Conservation (phyloP, 2,329 filamentous ascomycete species). For the Tolypocladium amazonense region DNA sequence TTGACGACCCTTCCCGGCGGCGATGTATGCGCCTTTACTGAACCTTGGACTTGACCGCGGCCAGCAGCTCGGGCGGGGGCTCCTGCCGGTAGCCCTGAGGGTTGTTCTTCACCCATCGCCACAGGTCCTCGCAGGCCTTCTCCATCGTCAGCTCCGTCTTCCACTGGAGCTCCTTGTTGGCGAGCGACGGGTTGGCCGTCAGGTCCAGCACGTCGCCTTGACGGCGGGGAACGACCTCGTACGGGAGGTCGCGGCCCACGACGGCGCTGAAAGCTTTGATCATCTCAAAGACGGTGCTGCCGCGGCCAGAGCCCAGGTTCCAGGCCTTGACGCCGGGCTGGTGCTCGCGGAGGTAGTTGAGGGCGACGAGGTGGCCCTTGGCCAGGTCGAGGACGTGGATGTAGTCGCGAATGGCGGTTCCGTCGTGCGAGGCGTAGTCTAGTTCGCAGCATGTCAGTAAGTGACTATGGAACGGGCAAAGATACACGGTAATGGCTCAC, state of each 20-base stretch:
- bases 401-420: constrained; percentile 94
- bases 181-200: constrained; percentile 79
- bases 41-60: constrained; percentile 38
- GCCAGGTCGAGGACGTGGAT: constrained; percentile 92
- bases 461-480: background rate
- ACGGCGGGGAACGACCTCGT: constrained; percentile 74
- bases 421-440: constrained; percentile 89
- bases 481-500: constrained; percentile 35
- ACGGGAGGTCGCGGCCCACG: constrained; percentile 76
- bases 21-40: background rate
- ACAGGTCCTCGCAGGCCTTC: constrained; percentile 86
- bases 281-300: constrained; percentile 95
- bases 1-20: background rate
- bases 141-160: constrained; percentile 85
- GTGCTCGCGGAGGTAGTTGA: constrained; percentile 77
- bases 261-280: constrained; percentile 85
- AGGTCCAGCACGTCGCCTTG: constrained; percentile 89
- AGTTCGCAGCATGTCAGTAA: constrained; percentile 8
- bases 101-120: constrained; percentile 96
- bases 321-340: constrained; percentile 87
- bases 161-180: constrained; percentile 85
- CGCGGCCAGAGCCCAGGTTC: constrained; percentile 92
- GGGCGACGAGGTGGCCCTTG: constrained; percentile 73
- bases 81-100: constrained; percentile 88
- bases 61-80: constrained; percentile 73